Conservation (phyloP, 2,329 filamentous ascomycete species). For the Phialemoniopsis sp. region DNA sequence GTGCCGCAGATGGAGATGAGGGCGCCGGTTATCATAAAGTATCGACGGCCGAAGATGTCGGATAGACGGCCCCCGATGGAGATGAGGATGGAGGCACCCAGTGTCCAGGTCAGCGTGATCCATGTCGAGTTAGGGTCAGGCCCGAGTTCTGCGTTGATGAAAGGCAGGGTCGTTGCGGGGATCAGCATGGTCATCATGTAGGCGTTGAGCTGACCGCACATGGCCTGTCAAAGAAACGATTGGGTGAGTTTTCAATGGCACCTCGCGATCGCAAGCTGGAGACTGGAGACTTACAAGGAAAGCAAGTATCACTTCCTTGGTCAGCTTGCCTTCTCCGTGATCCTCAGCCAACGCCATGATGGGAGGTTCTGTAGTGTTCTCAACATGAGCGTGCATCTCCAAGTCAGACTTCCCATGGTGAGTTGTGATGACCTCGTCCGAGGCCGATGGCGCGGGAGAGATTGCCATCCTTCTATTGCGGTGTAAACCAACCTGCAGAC, state of each 20-base stretch:
- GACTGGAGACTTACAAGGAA: slow-evolving; percentile 8
- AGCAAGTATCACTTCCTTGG: slow-evolving; percentile 12
- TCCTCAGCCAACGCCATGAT: slow-evolving; percentile 2
- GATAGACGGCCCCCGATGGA: slow-evolving; percentile 23
- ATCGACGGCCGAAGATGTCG: slow-evolving; percentile 48
- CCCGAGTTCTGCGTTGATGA: slow-evolving; percentile 26
- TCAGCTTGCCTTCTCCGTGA: slow-evolving; percentile 9
- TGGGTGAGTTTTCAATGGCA: too few relatives aligned
- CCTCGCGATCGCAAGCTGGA: too few relatives aligned
- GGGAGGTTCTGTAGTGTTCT: slow-evolving; percentile 2
- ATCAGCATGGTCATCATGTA: slow-evolving; percentile 29
- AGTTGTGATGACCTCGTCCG: too few relatives aligned
- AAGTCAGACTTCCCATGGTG: slow-evolving; percentile 6
- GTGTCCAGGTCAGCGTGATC: slow-evolving; percentile 26
- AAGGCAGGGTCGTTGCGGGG: slow-evolving; percentile 23
- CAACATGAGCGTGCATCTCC: slow-evolving; percentile 4
- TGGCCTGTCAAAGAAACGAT: slow-evolving; percentile 4
- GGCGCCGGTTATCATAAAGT: slow-evolving; percentile 32
- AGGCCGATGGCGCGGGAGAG: too few relatives aligned
- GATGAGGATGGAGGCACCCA: slow-evolving; percentile 25
- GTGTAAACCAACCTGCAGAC: too few relatives aligned
- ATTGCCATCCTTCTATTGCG: too few relatives aligned
- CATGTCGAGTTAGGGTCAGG: slow-evolving; percentile 26
- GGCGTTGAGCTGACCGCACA: slow-evolving; percentile 18
- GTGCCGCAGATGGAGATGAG: slow-evolving; percentile 45